A percentile compares a stretch with the other conserved stretches of the same genome.
Conservation (phyloP, 1,284 basidiomycete species). For the Trichosporon ovoides region DNA sequence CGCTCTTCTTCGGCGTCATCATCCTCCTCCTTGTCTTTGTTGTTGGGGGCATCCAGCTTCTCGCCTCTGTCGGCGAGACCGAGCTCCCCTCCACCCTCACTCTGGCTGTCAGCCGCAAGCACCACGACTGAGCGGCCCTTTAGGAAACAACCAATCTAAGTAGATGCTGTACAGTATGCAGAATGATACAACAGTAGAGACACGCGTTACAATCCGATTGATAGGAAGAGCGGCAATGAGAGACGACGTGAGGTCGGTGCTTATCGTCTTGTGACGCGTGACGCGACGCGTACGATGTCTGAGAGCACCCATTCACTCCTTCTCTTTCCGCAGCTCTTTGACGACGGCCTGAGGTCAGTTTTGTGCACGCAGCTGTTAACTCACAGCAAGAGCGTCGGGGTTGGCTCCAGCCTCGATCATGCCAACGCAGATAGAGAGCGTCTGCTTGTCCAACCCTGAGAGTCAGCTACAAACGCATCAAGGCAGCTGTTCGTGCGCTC, state of each 20-base stretch:
- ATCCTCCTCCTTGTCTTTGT: constrained; percentile 31
- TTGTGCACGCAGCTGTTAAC: constrained; percentile 1
- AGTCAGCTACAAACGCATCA: not conserved
- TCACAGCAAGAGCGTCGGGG: constrained; percentile 45
- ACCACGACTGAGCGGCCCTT: constrained; percentile 32
- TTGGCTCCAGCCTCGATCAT: constrained; percentile 48
- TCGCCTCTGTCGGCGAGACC: constrained; percentile 42
- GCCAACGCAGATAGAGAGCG: constrained; percentile 42
- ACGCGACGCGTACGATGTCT: not conserved
- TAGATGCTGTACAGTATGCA: constrained; percentile 7
- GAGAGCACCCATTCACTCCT: constrained; percentile 5
- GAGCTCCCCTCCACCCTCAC: constrained; percentile 46
- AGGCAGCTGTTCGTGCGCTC: not conserved
- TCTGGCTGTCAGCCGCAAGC: constrained; percentile 35
- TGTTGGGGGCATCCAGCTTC: constrained; percentile 34
- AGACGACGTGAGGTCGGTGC: not conserved
- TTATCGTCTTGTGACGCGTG: no score
- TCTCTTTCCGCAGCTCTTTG: constrained; percentile 28
- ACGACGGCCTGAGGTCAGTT: constrained; percentile 23
- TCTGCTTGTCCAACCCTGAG: constrained; percentile 45
- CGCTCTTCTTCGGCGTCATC: constrained; percentile 40
- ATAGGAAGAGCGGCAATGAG: not conserved
- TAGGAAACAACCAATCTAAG: no score
- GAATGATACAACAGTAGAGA: constrained; percentile 12
- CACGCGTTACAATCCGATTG: not conserved